Base-by-base conservation (phyloP, 108 stramenopile genomes). In the Cylindrotheca closterium region DNA sequence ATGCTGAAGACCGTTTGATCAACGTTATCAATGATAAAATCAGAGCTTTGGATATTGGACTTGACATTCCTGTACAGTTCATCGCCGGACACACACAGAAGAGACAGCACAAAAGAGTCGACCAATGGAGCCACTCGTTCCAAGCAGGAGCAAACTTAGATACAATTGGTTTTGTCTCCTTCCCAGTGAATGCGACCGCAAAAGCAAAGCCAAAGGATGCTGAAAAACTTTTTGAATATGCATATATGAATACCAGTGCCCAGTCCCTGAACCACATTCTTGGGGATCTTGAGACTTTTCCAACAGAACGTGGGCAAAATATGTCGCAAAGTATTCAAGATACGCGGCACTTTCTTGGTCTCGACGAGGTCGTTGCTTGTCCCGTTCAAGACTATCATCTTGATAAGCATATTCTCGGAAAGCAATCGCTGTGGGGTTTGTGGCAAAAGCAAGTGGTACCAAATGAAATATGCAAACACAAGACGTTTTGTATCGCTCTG, bases 91-190 rank as follows among this genome's bases (percentile, higher is more conserved):
- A 93, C 55, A 69, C 86, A 0, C 91, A 93, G 58, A 47, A 47
- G 29, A 74, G 88, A 56, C 70, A 71, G 8, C n/a, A 22, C 10
- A 55, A 57, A 25, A 63, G 63, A 31, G 22, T 73, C 0, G 60
- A 65, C 47, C 19, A 53, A 1, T 64, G 46, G 23, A 50, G 29
- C 7, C 79, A 67, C 42, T 59, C 58, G 10, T 48, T 55, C 8
- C 86, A 93, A 71, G 87, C 91, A 1, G 91, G 91, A 24, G 63
- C 72, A 21, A 86, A 78, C 63, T 58, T 89, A 32, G 86, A 93
- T 67, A 93, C 91, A 24, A 58, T 93, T 37, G 91, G 91, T 4
- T 85, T 87, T 58, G 79, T 81, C 3, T 83, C 82, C 1, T 84
- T 93, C 56, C 70, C 81, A 29, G 52, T 54, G 0, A 61, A 65